Conservation (phyloP, 148 eudicot genomes). For the Tetragonia tetragonoides region DNA sequence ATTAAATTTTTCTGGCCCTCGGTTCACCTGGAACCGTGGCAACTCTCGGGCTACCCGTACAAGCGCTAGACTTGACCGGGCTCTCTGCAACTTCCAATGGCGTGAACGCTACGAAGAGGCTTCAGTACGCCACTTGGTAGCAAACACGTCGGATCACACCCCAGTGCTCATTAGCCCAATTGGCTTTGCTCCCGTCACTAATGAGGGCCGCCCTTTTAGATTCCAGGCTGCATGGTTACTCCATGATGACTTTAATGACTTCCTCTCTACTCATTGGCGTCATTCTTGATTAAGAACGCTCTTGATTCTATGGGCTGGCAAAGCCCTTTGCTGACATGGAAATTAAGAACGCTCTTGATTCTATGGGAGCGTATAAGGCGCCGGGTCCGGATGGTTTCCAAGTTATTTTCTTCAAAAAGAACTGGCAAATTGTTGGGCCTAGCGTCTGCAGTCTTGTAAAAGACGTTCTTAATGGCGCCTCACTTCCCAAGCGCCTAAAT, state of each 20-base stretch:
- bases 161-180: background rate
- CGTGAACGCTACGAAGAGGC: background rate
- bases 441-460: background rate
- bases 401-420: background rate
- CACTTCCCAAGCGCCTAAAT: background rate
- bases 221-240: slow-evolving; percentile 8
- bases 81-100: background rate
- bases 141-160: background rate
- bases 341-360: background rate
- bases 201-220: background rate
- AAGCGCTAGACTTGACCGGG: background rate
- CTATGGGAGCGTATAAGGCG: background rate
- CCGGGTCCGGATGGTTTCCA: background rate
- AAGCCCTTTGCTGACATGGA: background rate
- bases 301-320: background rate
- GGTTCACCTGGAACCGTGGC: background rate
- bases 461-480: background rate
- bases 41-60: background rate
- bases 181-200: background rate
- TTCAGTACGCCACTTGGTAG: background rate
- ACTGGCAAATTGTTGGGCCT: background rate
- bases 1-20: background rate
- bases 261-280: background rate
- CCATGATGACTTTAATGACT: background rate
- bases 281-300: background rate